Conservation (phyloP, 441 rosid species). For the Populus hybrid region DNA sequence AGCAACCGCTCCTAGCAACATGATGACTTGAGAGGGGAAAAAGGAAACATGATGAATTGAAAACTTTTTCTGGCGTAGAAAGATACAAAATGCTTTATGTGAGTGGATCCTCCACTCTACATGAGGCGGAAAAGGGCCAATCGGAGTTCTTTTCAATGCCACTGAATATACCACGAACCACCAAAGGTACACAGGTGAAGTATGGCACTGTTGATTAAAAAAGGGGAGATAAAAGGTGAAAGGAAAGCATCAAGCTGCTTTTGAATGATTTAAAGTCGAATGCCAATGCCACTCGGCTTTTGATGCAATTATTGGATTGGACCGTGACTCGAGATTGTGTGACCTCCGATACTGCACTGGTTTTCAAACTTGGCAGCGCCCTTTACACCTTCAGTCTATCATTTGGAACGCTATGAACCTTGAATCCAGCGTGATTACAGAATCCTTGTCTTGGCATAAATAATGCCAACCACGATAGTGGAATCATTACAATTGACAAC, state of each 20-base stretch:
- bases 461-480: not conserved
- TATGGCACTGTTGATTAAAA: not conserved
- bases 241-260: not conserved
- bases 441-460: not conserved
- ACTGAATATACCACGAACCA: not conserved
- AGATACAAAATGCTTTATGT: not conserved
- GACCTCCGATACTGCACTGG: not conserved
- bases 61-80: not conserved
- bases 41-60: not conserved
- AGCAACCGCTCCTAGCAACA: not conserved
- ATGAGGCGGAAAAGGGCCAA: not conserved
- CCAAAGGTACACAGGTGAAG: not conserved
- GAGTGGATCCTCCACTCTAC: not conserved
- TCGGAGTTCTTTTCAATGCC: not conserved
- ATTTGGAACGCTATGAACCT: not conserved
- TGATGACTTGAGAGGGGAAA: not conserved
- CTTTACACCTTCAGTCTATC: too few species aligned
- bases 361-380: not conserved
- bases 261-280: not conserved
- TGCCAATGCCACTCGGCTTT: not conserved
- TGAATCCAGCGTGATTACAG: not conserved
- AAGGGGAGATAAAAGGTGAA: not conserved
- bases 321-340: not conserved
- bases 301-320: not conserved
- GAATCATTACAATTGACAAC: not conserved